These are phyloP conservation scores for Mentha longifolia DNA, from an alignment of 257 asterid genomes.

Conservation along the genomic window DNA sequence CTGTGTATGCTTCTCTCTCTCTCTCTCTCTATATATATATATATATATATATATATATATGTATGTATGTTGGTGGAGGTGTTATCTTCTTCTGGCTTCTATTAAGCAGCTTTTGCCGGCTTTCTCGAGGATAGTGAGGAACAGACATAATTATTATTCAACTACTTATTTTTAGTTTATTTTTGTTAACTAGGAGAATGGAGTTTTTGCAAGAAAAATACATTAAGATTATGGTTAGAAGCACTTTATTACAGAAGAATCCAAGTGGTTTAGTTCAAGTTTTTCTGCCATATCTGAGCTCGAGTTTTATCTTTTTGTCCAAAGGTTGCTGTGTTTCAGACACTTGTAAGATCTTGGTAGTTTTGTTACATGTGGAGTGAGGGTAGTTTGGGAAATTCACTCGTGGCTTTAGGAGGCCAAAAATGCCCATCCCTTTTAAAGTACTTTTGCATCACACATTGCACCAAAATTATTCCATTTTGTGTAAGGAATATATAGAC, in stretches of 20 bases:
- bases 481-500: conserved; percentile 23
- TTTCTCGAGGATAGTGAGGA: conserved; percentile 42
- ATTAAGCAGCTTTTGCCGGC: conserved; percentile 85
- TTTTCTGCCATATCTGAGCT: conserved; percentile 13
- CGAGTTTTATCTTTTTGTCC: neutral
- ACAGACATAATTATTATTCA: conserved; percentile 50
- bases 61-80: neutral
- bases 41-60: neutral
- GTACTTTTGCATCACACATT: conserved; percentile 31
- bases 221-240: neutral
- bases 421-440: conserved; percentile 25
- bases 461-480: conserved; percentile 33
- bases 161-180: conserved; percentile 32
- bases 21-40: neutral
- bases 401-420: conserved; percentile 11
- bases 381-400: conserved; percentile 33
- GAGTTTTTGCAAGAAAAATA: neutral
- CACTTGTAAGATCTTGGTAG: conserved; percentile 1
- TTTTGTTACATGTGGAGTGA: conserved; percentile 17
- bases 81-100: conserved; percentile 45
- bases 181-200: neutral
- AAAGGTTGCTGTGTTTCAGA: neutral
- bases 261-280: neutral
- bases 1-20: conserved; percentile 67
- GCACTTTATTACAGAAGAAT: conserved; percentile 3